Percentiles rank a stretch among this genome's conserved stretches.
These are phyloP conservation scores for Septoria linicola DNA, from an alignment of 2,329 filamentous ascomycete genomes.

Conservation along the genomic window DNA sequence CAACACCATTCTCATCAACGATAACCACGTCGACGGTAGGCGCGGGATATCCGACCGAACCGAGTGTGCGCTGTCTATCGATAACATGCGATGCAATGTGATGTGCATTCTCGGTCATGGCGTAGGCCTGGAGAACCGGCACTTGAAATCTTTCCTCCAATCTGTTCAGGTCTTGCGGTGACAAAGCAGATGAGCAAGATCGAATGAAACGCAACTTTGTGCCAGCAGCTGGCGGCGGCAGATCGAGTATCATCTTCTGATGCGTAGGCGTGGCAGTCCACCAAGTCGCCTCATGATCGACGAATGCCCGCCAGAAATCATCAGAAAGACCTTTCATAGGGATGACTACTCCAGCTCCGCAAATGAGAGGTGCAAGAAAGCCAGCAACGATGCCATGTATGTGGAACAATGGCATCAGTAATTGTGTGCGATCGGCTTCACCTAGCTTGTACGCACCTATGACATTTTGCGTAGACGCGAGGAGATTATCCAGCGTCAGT, in stretches of 20 bases:
- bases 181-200: constrained; percentile 81
- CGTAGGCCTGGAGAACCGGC: constrained; percentile 82
- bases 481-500: constrained; percentile 75
- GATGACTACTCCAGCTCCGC: constrained; percentile 74
- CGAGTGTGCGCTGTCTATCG: constrained; percentile 70
- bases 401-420: constrained; percentile 89
- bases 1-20: constrained; percentile 65
- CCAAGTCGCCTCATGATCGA: constrained; percentile 73
- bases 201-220: constrained; percentile 75
- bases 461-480: constrained; percentile 77
- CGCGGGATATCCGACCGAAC: constrained; percentile 76
- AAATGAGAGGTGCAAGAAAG: constrained; percentile 71
- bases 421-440: constrained; percentile 69
- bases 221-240: constrained; percentile 63
- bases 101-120: constrained; percentile 85
- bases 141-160: constrained; percentile 69
- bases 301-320: constrained; percentile 78
- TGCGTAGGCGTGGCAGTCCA: constrained; percentile 88
- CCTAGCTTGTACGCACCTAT: constrained; percentile 72
- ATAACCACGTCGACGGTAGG: constrained; percentile 76
- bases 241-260: constrained; percentile 70
- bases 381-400: constrained; percentile 83
- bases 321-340: constrained; percentile 70
- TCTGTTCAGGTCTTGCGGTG: constrained; percentile 74
- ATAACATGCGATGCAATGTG: constrained; percentile 66